Evolutionary conservation across 768 basidiomycete species (phyloP).

Genomic region (Dictyophora rubrovolvata): DNA sequence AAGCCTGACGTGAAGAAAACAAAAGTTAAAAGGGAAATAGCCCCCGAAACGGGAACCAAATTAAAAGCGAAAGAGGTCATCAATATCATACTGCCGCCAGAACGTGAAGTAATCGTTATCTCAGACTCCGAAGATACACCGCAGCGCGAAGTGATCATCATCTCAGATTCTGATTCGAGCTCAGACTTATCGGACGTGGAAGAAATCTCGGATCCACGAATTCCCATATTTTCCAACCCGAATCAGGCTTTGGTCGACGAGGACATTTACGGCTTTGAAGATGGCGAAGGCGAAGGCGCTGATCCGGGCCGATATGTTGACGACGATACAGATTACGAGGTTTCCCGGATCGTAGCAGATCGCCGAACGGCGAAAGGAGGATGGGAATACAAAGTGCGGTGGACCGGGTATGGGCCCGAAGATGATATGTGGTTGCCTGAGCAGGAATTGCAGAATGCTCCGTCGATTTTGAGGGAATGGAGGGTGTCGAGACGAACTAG

Average conservation of each 20-base stretch:
- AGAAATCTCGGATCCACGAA: too few species aligned
- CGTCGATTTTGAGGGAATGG: not conserved
- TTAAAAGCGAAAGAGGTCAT: too few species aligned
- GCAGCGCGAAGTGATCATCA: too few species aligned
- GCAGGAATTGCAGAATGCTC: not conserved
- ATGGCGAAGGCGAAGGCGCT: too few species aligned
- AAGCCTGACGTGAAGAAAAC: not conserved
- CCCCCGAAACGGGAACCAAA: not conserved
- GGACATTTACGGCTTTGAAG: too few species aligned
- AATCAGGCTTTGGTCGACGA: too few species aligned
- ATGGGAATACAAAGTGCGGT: constrained; percentile 5
- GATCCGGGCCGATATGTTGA: not conserved
- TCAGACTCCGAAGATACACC: too few species aligned
- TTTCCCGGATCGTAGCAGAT: not conserved
- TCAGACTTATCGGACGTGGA: too few species aligned
- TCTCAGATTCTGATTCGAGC: too few species aligned
- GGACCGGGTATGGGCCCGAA: constrained; percentile 8
- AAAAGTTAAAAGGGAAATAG: not conserved
- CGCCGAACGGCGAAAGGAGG: not conserved
- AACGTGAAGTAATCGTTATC: too few species aligned
- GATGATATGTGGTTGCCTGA: constrained; percentile 8
- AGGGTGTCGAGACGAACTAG: not conserved
- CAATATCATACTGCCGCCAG: too few species aligned
- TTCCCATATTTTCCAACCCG: too few species aligned
- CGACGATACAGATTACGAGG: constrained; percentile 1